Evolutionary conservation across 2,329 filamentous ascomycete genomes (phyloP), one percentile per base, ranked within the genome.

Genomic region (Stachybotrys elegans): DNA sequence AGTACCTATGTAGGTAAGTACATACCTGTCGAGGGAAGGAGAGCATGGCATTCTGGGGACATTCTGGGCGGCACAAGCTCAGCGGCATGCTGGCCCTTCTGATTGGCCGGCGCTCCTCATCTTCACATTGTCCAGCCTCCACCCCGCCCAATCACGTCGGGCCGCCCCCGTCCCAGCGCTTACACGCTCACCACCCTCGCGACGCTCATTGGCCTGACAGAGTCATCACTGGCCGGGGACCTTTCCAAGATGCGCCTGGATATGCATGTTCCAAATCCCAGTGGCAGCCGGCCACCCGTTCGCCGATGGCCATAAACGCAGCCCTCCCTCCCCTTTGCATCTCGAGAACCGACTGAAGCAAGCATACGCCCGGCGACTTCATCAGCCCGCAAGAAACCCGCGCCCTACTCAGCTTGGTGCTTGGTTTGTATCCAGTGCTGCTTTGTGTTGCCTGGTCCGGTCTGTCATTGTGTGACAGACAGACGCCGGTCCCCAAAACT

Each of bases 81-180:
- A 19, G 45, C 14, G 25, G 38, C 16, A 27, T 27, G 21, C n/a
- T 19, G 22, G 22, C 8, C 16, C 22, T 17, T 11, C 38, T 29
- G 12, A 63, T 63, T 63, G 59, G 60, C 39, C 40, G 38, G 16
- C 31, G 8, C 14, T 7, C 12, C 19, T 29, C 32, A 45, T 48
- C 43, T 44, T 45, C 22, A 36, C n/a, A n/a, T n/a, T n/a, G n/a
- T n/a, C 46, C 51, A 52, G 36, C 50, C 47, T 45, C 48, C 43
- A 31, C 13, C 21, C 22, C 22, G 48, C 41, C 60, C 60, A 63
- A 63, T 63, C 47, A 51, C 41, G 45, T 43, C 44, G 42, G 47
- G 39, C 47, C 49, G 45, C 48, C 50, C 55, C 53, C 50, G 48
- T 54, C 31, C n/a, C 31, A 59, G 61, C 61, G 61, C 61, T 64